Percentiles rank a stretch among this genome's conserved stretches.
Conservation (phyloP, 169 alveolate genomes). For the Plasmodium sp. region DNA sequence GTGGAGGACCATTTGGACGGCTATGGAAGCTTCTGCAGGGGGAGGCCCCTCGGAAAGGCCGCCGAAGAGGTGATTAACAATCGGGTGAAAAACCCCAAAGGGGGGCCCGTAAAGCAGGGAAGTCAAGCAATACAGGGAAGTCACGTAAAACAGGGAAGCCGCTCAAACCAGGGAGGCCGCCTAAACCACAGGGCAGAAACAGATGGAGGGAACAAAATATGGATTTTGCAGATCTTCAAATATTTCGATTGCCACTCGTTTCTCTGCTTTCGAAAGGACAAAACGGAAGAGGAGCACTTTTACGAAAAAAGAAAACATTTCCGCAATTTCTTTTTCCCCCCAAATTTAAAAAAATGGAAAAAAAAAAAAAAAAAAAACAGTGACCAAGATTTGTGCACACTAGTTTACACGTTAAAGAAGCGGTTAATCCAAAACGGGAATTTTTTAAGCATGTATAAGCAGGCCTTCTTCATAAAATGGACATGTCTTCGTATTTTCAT, state of each 20-base stretch:
- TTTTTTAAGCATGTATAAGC: slow-evolving; percentile 34
- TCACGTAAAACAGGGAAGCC: too few relatives aligned
- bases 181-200: not conserved
- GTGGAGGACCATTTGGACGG: slow-evolving; percentile 6
- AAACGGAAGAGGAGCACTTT: slow-evolving; percentile 50
- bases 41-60: not conserved
- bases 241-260: slow-evolving; percentile 36
- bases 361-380: not conserved
- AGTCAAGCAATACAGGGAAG: too few relatives aligned
- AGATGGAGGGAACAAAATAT: not conserved
- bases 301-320: slow-evolving; percentile 37
- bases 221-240: slow-evolving; percentile 61
- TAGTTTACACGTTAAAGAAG: slow-evolving; percentile 1
- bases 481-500: slow-evolving; percentile 39
- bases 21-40: not conserved
- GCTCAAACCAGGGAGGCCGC: not conserved
- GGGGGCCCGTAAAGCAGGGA: not conserved
- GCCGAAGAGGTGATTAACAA: not conserved
- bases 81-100: not conserved
- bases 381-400: not conserved
- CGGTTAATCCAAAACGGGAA: slow-evolving; percentile 2
- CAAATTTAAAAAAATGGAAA: not conserved
- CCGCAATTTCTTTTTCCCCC: slow-evolving; percentile 29
- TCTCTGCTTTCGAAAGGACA: slow-evolving; percentile 18
- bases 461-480: slow-evolving; percentile 36